Evolutionary conservation across 768 basidiomycete species (phyloP), one percentile per base, ranked within the genome.

Genomic region (Boletus patriciae): DNA sequence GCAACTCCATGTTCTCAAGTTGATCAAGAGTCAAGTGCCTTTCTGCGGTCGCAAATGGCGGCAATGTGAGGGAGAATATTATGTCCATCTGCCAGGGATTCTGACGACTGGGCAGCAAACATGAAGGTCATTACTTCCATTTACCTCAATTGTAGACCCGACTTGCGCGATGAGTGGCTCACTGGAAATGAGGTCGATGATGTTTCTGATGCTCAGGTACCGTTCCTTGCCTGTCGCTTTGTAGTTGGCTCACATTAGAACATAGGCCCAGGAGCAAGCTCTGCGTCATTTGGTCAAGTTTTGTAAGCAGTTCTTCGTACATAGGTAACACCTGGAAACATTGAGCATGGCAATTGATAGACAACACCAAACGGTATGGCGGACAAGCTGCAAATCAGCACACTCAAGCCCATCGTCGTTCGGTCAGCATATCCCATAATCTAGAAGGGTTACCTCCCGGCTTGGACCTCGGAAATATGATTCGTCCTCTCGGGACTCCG

Each of bases 91-190:
- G 36, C 44, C 34, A 38, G 27, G n/a, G 3, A 33, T 49, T 47
- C 60, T 70, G 42, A 70, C 36, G 33, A 49, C 48, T 67, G 31
- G 40, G 16, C 15, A 98, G 96, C 93, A 21, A 99, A 98, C 72
- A 99, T 99, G 97, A 98, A 99, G 75, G 92, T 98, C 54, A 98
- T 99, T 64, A 99, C 97, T 10, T 87, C 95, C 18, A 98, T 99
- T 62, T 99, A 99, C 72, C 78, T 98, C 55, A 97, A 98, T 67
- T 98, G 95, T 69, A 83, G 97, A 51, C 97, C 97, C 9, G 96
- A 98, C 68, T 80, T 99, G 41, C 83, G 96, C 19, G 97, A 99
- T 71, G 97, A 98, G 67, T 99, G 97, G 97, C 80, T 99, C 41
- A 90, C 94, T 13, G 92, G 92, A 1, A 86, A 86, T 15, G 96